Evolutionary conservation across 306 rosid genomes (phyloP).

Genomic region (Dryas octopetala): DNA sequence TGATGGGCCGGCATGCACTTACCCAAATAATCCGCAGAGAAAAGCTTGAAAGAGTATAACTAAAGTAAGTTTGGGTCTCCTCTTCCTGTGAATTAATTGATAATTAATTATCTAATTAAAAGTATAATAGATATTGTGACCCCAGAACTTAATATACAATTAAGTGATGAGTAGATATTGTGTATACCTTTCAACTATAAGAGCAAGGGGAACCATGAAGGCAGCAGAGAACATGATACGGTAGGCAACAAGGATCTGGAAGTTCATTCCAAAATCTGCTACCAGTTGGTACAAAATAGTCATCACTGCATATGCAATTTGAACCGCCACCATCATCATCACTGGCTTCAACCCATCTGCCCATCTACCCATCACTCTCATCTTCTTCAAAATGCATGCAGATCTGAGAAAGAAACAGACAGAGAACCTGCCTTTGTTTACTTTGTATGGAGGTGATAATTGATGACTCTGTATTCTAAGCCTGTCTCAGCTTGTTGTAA

Average conservation of each 20-base stretch:
- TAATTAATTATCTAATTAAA: no score
- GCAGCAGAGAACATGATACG: slow-evolving; percentile 47
- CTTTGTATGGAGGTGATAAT: no score
- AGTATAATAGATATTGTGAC: no score
- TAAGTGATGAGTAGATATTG: no score
- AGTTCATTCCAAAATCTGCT: slow-evolving; percentile 40
- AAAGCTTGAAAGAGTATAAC: slow-evolving; percentile 46
- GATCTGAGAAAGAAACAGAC: no score
- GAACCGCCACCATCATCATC: slow-evolving; percentile 39
- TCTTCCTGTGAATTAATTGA: slow-evolving; percentile 36
- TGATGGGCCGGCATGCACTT: background rate
- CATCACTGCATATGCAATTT: slow-evolving; percentile 27
- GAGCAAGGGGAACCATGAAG: slow-evolving; percentile 41
- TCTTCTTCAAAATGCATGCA: no score
- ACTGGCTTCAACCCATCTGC: slow-evolving; percentile 39
- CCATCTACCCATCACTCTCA: background rate
- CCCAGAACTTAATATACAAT: no score
- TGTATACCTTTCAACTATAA: slow-evolving; percentile 30
- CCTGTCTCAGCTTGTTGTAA: no score
- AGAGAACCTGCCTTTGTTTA: no score
- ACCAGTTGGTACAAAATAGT: slow-evolving; percentile 42
- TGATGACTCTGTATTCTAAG: no score
- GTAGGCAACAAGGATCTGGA: slow-evolving; percentile 39
- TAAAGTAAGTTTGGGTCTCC: slow-evolving; percentile 44
- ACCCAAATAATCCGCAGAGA: slow-evolving; percentile 65